A percentile compares a stretch with the other conserved stretches of the same genome.
Conservation (phyloP, 805 yeast genomes). For the Lachancea kluyveri region DNA sequence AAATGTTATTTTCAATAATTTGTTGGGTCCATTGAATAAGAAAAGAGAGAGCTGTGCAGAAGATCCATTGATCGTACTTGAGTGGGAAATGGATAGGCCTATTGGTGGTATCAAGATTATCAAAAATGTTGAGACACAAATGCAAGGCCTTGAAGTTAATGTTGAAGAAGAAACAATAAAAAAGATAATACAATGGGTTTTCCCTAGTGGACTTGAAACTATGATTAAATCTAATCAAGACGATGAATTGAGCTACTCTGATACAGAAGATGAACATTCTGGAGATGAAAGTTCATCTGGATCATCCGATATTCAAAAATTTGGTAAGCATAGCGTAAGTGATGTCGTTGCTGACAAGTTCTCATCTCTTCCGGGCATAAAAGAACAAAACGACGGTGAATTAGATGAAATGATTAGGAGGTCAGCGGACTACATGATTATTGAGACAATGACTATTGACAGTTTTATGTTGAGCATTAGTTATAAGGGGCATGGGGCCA, state of each 20-base stretch:
- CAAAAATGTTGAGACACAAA: slow-evolving; percentile 50
- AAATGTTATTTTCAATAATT: slow-evolving; percentile 59
- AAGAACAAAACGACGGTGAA: slow-evolving; percentile 9
- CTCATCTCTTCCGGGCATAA: too few species aligned
- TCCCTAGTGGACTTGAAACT: slow-evolving; percentile 47
- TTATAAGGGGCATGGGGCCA: slow-evolving; percentile 67
- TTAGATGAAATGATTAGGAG: slow-evolving; percentile 58
- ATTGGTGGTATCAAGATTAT: slow-evolving; percentile 89
- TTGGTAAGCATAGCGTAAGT: too few species aligned
- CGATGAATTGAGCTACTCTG: too few species aligned
- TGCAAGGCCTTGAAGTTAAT: slow-evolving; percentile 65
- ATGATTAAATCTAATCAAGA: slow-evolving; percentile 13
- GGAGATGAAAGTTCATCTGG: neutral
- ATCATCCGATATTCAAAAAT: too few species aligned
- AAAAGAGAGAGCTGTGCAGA: slow-evolving; percentile 12
- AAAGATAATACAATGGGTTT: slow-evolving; percentile 58
- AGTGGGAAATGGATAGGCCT: slow-evolving; percentile 79
- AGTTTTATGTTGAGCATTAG: slow-evolving; percentile 58
- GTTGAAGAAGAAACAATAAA: slow-evolving; percentile 67
- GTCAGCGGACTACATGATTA: slow-evolving; percentile 66
- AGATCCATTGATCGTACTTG: slow-evolving; percentile 36
- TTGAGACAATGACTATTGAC: slow-evolving; percentile 49
- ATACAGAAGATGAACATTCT: too few species aligned
- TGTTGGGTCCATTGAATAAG: slow-evolving; percentile 47
- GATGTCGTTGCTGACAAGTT: too few species aligned